These are phyloP conservation scores for Anthracocystis setariae DNA, from an alignment of 1,284 basidiomycete species.

Conservation along the genomic window DNA sequence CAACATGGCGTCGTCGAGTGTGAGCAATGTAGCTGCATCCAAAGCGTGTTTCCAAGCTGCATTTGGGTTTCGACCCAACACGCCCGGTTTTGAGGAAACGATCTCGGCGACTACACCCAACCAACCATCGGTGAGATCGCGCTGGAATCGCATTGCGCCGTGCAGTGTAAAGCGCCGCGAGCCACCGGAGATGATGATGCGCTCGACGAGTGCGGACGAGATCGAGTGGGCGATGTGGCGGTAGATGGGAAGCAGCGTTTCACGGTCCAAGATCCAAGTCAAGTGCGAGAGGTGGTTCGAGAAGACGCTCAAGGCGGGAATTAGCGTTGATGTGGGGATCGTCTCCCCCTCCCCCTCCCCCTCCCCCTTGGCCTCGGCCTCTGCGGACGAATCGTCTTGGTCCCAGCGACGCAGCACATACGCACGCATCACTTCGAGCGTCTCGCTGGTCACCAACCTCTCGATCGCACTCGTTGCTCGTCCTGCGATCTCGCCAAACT, in stretches of 20 bases:
- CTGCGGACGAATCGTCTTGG: slow-evolving; percentile 6
- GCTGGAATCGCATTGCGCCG: slow-evolving; percentile 34
- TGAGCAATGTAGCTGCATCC: slow-evolving; percentile 26
- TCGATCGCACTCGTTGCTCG: slow-evolving; percentile 49
- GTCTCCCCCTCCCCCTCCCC: slow-evolving; percentile 23
- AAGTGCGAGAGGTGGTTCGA: slow-evolving; percentile 55
- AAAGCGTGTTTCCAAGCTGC: slow-evolving; percentile 38
- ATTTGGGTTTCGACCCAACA: slow-evolving; percentile 52
- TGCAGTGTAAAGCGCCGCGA: slow-evolving; percentile 24
- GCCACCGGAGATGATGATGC: slow-evolving; percentile 56
- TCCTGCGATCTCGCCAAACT: slow-evolving; percentile 43
- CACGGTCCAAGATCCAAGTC: slow-evolving; percentile 43
- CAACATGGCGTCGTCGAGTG: slow-evolving; percentile 22
- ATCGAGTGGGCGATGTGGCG: slow-evolving; percentile 40
- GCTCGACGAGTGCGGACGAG: slow-evolving; percentile 48
- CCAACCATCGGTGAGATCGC: slow-evolving; percentile 57
- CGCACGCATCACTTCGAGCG: slow-evolving; percentile 47
- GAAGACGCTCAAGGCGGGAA: slow-evolving; percentile 56
- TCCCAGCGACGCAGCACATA: slow-evolving; percentile 52
- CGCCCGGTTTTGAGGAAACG: not conserved
- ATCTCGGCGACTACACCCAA: slow-evolving; percentile 47
- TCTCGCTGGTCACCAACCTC: slow-evolving; percentile 53
- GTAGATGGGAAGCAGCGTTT: slow-evolving; percentile 51
- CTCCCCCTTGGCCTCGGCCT: not conserved
- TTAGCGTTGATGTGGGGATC: slow-evolving; percentile 50